These are phyloP conservation scores for Chlorociboria aeruginascens DNA, from an alignment of 495 filamentous ascomycete genomes.

Conservation along the genomic window DNA sequence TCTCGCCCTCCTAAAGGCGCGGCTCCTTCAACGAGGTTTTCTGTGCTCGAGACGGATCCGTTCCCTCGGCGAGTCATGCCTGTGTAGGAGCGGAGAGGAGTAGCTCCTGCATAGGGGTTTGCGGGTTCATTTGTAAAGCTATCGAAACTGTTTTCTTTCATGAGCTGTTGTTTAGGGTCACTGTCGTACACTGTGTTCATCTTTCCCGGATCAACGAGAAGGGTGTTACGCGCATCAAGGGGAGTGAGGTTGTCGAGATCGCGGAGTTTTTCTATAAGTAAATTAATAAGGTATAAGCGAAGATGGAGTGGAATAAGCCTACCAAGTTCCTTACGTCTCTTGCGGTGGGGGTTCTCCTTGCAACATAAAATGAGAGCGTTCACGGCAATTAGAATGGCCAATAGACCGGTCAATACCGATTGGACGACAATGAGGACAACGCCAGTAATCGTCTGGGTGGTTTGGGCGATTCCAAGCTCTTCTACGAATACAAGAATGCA, in stretches of 20 bases:
- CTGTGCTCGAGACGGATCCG: conserved; percentile 5
- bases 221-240: conserved; percentile 79
- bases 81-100: conserved; percentile 8
- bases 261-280: conserved; percentile 58
- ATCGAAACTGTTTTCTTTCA: conserved; percentile 2
- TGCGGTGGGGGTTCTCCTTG: conserved; percentile 81
- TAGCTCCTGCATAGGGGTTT: conserved; percentile 15
- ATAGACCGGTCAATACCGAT: conserved; percentile 64
- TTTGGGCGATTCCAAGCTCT: conserved; percentile 79
- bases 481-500: conserved; percentile 93
- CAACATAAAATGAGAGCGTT: conserved; percentile 76
- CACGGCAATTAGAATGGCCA: conserved; percentile 82
- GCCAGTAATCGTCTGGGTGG: conserved; percentile 86
- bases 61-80: conserved; percentile 2
- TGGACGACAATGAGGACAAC: conserved; percentile 85
- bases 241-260: conserved; percentile 83
- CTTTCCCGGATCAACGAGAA: conserved; percentile 44
- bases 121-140: conserved; percentile 16
- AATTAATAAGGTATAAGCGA: not conserved
- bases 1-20: conserved; percentile 6
- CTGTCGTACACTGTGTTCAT: conserved; percentile 3
- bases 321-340: conserved; percentile 75
- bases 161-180: conserved; percentile 13
- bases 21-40: conserved; percentile 3
- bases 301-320: conserved; percentile 27